A percentile compares a stretch with the other conserved stretches of the same genome.
phyloP scores from a whole-genome alignment of 495 filamentous ascomycete genomes.

The Penicillium daleae region DNA sequence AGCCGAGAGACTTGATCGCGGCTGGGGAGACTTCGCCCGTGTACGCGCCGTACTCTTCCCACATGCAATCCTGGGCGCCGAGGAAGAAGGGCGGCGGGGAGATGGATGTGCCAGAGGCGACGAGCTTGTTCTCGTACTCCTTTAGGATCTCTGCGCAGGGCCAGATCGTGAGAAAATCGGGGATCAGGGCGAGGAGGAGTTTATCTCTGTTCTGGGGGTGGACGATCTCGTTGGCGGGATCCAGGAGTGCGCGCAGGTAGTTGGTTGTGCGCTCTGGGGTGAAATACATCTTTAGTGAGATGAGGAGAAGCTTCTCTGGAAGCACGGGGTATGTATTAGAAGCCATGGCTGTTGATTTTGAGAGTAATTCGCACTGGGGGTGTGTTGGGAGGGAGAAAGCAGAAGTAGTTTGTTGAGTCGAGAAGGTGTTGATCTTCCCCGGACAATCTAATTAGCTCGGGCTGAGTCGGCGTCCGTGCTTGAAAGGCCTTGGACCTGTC shows the following conservation, averaged over 20 bases:
- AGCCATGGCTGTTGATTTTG: conserved; percentile 25
- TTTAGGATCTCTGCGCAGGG: conserved; percentile 56
- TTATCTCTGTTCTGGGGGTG: conserved; percentile 61
- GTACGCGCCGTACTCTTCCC: conserved; percentile 63
- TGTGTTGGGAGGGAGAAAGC: background rate
- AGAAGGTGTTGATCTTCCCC: conserved; percentile 2
- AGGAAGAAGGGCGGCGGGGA: conserved; percentile 55
- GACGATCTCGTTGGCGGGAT: conserved; percentile 45
- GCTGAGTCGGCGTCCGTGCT: background rate
- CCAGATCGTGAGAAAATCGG: conserved; percentile 72
- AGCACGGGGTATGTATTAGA: conserved; percentile 46
- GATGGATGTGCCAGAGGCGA: conserved; percentile 21
- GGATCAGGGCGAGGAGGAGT: conserved; percentile 83
- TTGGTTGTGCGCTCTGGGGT: conserved; percentile 61
- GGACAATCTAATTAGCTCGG: conserved; percentile 1
- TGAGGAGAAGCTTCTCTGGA: conserved; percentile 71
- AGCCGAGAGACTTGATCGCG: conserved; percentile 65
- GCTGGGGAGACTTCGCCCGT: conserved; percentile 78
- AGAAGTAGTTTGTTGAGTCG: background rate
- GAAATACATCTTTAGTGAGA: conserved; percentile 88
- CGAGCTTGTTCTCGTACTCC: conserved; percentile 38
- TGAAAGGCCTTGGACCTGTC: background rate
- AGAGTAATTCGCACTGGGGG: conserved; percentile 20
- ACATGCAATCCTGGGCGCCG: conserved; percentile 77
- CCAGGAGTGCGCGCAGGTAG: conserved; percentile 63